phyloP scores from a whole-genome alignment of 768 basidiomycete species.

The Serendipita sp. region DNA sequence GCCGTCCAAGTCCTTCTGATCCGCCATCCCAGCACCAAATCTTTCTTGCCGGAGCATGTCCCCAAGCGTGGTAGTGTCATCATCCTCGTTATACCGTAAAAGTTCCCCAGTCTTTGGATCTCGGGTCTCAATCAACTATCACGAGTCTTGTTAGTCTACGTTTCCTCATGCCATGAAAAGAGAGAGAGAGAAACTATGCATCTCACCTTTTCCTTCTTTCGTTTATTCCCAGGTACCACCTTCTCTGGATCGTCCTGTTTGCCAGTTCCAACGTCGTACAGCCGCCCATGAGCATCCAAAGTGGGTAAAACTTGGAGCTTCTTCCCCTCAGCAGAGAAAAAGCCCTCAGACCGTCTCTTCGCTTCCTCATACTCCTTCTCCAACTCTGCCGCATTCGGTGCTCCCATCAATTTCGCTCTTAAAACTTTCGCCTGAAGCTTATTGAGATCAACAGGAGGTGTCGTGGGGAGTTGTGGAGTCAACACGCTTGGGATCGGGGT shows the following conservation, averaged over 20 bases:
- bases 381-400: constrained; percentile 56
- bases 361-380: constrained; percentile 79
- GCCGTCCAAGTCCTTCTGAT: constrained; percentile 83
- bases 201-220: constrained; percentile 56
- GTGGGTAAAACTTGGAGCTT: constrained; percentile 76
- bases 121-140: constrained; percentile 60
- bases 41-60: constrained; percentile 76
- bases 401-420: constrained; percentile 73
- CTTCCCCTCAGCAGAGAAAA: constrained; percentile 23
- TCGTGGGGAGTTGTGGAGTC: constrained; percentile 40
- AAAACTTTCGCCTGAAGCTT: constrained; percentile 85
- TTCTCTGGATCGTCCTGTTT: constrained; percentile 33
- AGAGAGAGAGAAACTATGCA: neutral
- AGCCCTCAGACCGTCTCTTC: constrained; percentile 24
- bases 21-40: constrained; percentile 73
- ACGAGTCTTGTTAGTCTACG: neutral
- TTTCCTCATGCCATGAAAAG: neutral
- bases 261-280: constrained; percentile 83
- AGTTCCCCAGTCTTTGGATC: constrained; percentile 84
- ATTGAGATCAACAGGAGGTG: constrained; percentile 44
- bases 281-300: constrained; percentile 59
- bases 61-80: constrained; percentile 69
- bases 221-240: constrained; percentile 48
- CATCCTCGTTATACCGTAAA: constrained; percentile 77
- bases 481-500: constrained; percentile 88